Conservation (phyloP, 345 rosid species). For the Aquilaria yunnanensis region DNA sequence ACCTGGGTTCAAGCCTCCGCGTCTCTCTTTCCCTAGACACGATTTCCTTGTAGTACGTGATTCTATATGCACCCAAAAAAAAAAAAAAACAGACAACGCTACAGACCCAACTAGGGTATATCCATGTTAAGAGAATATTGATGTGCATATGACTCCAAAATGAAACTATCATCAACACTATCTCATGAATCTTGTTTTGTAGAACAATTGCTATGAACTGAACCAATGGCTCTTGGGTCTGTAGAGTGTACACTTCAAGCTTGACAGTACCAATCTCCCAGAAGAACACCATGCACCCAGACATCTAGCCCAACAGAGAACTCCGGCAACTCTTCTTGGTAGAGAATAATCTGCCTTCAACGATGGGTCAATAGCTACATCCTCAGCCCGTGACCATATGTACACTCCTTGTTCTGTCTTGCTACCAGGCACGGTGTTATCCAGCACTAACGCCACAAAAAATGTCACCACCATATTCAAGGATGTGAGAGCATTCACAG, state of each 20-base stretch:
- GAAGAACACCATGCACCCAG: slow-evolving; percentile 17
- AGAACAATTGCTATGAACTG: slow-evolving; percentile 7
- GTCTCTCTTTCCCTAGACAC: too few species aligned
- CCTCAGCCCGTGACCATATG: slow-evolving; percentile 67
- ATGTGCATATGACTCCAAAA: too few species aligned
- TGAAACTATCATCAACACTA: background rate
- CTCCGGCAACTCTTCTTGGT: slow-evolving; percentile 39
- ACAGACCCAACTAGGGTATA: too few species aligned
- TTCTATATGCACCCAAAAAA: too few species aligned
- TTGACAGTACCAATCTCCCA: slow-evolving; percentile 1
- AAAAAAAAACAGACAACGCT: too few species aligned
- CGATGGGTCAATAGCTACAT: slow-evolving; percentile 51
- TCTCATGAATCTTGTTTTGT: slow-evolving; percentile 4
- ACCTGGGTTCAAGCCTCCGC: too few species aligned
- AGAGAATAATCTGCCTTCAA: slow-evolving; percentile 64
- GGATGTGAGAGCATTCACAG: slow-evolving; percentile 69
- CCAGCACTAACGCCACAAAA: slow-evolving; percentile 62
- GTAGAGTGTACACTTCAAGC: background rate
- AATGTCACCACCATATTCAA: slow-evolving; percentile 90
- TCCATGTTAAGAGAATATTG: too few species aligned
- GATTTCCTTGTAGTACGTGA: too few species aligned
- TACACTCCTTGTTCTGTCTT: slow-evolving; percentile 74
- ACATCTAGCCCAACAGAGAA: slow-evolving; percentile 44
- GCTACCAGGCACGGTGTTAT: slow-evolving; percentile 86
- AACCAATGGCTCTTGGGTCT: background rate